phyloP scores from a whole-genome alignment of 768 basidiomycete genomes.

The Exsudoporus frostii region DNA sequence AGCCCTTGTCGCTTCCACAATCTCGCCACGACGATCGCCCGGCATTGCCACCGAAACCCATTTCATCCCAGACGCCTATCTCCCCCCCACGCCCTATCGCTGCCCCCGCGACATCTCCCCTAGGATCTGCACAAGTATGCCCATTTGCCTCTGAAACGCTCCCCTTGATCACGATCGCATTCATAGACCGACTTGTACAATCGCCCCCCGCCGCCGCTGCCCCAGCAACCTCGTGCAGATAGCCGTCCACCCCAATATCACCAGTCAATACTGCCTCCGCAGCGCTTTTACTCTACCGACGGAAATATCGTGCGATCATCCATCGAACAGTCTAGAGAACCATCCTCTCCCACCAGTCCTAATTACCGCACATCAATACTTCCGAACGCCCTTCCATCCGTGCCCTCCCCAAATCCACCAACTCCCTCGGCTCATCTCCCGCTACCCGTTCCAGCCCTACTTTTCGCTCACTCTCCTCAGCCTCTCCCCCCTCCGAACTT shows the following conservation, averaged over 20 bases:
- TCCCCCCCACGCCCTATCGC: conserved; percentile 18
- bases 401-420: conserved; percentile 28
- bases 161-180: background rate
- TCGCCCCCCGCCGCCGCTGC: conserved; percentile 39
- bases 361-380: conserved; percentile 30
- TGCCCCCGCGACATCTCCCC: conserved; percentile 4
- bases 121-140: conserved; percentile 21
- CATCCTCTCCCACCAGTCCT: conserved; percentile 21
- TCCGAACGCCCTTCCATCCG: conserved; percentile 26
- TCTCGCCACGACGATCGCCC: conserved; percentile 31
- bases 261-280: conserved; percentile 15
- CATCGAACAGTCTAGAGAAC: conserved; percentile 18
- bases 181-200: conserved; percentile 24
- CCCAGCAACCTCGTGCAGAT: conserved; percentile 21
- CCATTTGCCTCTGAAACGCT: background rate
- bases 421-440: conserved; percentile 22
- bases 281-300: conserved; percentile 16
- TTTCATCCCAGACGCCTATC: conserved; percentile 10
- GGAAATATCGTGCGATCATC: conserved; percentile 19
- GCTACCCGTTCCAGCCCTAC: conserved; percentile 16
- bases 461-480: conserved; percentile 26
- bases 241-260: conserved; percentile 29
- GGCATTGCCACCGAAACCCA: conserved; percentile 40
- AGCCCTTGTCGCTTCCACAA: conserved; percentile 19
- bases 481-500: conserved; percentile 47